Evolutionary conservation across 78 protist species (phyloP), one percentile per base, ranked within the genome.

Genomic region (Dictyostelium intermedium): DNA sequence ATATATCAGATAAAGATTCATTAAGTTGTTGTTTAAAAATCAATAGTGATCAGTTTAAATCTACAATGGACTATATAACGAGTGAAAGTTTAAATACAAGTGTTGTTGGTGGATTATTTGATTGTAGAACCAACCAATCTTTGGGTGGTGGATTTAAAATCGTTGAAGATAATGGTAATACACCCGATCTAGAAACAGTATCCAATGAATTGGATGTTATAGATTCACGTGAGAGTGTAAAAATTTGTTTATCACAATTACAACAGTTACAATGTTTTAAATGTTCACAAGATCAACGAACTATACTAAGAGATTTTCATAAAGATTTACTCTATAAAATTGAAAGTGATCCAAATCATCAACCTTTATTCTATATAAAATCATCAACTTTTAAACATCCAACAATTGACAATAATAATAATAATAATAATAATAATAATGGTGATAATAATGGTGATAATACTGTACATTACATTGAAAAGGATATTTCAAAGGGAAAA

Each of bases 211-310:
- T 27, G 5, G 25, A 86, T 9, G 53, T 86, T n/a, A 32, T 86
- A 9, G 92, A 86, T 61, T 76, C 84, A 9, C n/a, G 92, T 20
- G 61, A 50, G 9, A 32, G 80, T 53, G 92, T 77, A 34, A 74
- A 86, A 13, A n/a, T 39, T 1, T 86, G 92, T 60, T 34, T 43
- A 23, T 83, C 78, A 20, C 92, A 86, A 37, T 39, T 86, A 25
- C 16, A 18, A 10, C 45, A 32, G n/a, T 41, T 86, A 25, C 92
- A 86, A 77, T 86, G 92, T 50, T 53, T 45, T 23, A 32, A 50
- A 45, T 86, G 92, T 39, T 86, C 92, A 5, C 80, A 39, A 25
- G 92, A 86, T 39, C 92, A 86, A 27, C 20, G 14, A 9, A 74
- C 92, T 0, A 80, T 86, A 1, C 39, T 86, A 66, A 66, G 74